Conservation (phyloP, 2,329 filamentous ascomycete species). For the Periconia sp. region DNA sequence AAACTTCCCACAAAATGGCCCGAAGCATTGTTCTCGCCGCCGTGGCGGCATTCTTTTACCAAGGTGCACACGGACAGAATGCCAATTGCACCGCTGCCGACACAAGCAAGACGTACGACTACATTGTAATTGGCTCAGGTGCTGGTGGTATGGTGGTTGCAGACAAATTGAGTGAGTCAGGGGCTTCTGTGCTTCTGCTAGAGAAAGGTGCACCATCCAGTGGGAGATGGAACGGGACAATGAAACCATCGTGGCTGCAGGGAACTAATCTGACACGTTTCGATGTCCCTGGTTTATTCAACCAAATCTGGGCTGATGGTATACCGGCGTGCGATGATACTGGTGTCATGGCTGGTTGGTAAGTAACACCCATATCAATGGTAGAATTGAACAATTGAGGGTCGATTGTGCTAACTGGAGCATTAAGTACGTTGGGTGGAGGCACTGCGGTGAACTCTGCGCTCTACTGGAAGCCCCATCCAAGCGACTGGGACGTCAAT, state of each 20-base stretch:
- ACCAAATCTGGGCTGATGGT: conserved; percentile 69
- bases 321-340: conserved; percentile 70
- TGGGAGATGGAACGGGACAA: conserved; percentile 65
- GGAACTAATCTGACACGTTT: conserved; percentile 70
- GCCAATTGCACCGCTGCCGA: conserved; percentile 21
- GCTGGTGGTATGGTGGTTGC: conserved; percentile 64
- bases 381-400: background rate
- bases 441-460: conserved; percentile 70
- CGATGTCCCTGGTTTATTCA: conserved; percentile 72
- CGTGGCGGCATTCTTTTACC: conserved; percentile 14
- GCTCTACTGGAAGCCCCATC: conserved; percentile 69
- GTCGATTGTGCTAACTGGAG: background rate
- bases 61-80: conserved; percentile 10
- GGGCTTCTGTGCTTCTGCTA: conserved; percentile 65
- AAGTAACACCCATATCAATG: conserved; percentile 14
- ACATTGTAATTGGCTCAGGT: conserved; percentile 66
- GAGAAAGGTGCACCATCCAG: conserved; percentile 58
- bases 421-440: conserved; percentile 62
- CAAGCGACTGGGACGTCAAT: conserved; percentile 71
- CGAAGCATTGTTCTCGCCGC: conserved; percentile 12
- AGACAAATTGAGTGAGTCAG: conserved; percentile 65
- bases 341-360: conserved; percentile 72
- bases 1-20: conserved; percentile 15
- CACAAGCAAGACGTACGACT: conserved; percentile 59
- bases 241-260: conserved; percentile 65